Percentiles rank a stretch among this genome's conserved stretches.
These are phyloP conservation scores for Eucalyptus dawsonii DNA, from an alignment of 345 rosid species.

Conservation along the genomic window DNA sequence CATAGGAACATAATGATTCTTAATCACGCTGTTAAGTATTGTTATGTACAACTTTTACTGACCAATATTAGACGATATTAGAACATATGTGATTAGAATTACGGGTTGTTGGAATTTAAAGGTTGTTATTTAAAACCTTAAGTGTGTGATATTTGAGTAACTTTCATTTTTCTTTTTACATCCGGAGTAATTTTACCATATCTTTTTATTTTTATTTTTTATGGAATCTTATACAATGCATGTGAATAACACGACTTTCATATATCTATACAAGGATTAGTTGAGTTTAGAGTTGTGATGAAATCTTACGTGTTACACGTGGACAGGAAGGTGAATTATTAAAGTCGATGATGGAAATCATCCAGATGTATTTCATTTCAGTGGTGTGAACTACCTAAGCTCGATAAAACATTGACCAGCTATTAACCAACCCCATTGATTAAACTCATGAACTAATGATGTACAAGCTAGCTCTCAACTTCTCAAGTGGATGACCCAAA, in stretches of 20 bases:
- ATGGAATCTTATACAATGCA: neutral
- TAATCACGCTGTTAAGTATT: fast-evolving
- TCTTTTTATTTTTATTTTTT: neutral
- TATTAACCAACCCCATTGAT: neutral
- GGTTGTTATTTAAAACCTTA: neutral
- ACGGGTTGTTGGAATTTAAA: neutral
- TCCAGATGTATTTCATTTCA: neutral
- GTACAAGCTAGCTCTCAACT: neutral
- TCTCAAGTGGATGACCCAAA: neutral
- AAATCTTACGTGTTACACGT: neutral
- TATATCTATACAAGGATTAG: neutral
- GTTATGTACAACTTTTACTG: neutral
- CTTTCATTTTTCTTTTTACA: neutral
- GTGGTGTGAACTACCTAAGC: no score
- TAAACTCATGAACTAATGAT: neutral
- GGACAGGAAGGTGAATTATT: neutral
- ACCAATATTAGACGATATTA: neutral
- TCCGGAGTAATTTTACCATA: neutral
- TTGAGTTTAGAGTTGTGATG: neutral
- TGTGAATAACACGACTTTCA: neutral
- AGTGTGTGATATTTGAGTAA: neutral
- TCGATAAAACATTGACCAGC: neutral
- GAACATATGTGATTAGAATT: neutral
- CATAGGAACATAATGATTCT: no score
- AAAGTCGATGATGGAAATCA: neutral